Base-by-base conservation (phyloP, 2,329 filamentous ascomycete genomes). In the Clonostachys rosea region DNA sequence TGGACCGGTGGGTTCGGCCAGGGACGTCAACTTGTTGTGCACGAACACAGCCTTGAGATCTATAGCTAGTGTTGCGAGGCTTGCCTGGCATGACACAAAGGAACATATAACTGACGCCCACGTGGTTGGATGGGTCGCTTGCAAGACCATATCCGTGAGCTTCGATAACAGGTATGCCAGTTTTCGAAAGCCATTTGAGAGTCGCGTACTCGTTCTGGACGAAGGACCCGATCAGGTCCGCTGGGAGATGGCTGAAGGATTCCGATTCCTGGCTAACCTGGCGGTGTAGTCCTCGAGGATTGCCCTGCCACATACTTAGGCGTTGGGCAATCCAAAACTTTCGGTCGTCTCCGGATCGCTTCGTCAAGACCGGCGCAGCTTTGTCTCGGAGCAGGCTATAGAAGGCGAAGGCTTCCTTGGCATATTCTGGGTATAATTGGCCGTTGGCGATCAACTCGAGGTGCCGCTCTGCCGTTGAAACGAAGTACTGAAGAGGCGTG, bases 301-400 rank as follows among this genome's bases (percentile, higher is more conserved):
- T 24, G 24, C 24, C 24, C 24, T 24, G 24, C 24, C 24, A 24
- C 24, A 24, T 24, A 24, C 24, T 24, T 24, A 24, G 24, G 24
- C 24, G 24, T 24, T 24, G 24, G 24, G 24, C 24, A 24, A 24
- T 7, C 47, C 68, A 75, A 55, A 67, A 76, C 20, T 30, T 10
- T 4, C 2, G 8, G 8, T 10, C 24, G 24, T 30, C 24, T 30
- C 24, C 24, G 24, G 8, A 50, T 44, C 39, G 66, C 66, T 10
- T 30, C 9, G 24, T 9, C 24, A 30, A 10, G 8, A 9, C 24
- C 9, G 24, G 47, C 3, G 47, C 12, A 2, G 17, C 51, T 13
- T 47, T 49, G 11, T 69, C 59, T 37, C 62, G 50, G 10, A 70
- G 63, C 55, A 67, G 71, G 14, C 61, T 58, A 47, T 71, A 66